Evolutionary conservation across 2,329 filamentous ascomycete genomes (phyloP).

Genomic region (Pseudopithomyces chartarum): DNA sequence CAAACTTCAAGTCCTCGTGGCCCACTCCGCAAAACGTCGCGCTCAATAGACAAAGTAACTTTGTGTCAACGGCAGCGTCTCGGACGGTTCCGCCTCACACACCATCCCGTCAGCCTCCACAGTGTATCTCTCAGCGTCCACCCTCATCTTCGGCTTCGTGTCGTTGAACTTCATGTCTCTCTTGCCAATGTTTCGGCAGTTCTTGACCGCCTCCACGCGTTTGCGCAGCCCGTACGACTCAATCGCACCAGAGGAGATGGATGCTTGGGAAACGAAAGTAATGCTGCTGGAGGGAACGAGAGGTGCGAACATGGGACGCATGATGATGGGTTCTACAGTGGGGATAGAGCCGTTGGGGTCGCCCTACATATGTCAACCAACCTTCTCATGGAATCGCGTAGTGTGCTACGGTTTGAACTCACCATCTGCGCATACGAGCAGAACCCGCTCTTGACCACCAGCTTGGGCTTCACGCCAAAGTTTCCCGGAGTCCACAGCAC

Average conservation of each 20-base stretch:
- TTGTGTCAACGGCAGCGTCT: conserved; percentile 75
- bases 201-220: conserved; percentile 77
- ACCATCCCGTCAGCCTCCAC: conserved; percentile 83
- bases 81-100: conserved; percentile 74
- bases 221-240: conserved; percentile 77
- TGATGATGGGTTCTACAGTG: conserved; percentile 81
- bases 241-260: conserved; percentile 69
- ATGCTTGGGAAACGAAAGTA: conserved; percentile 80
- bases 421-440: conserved; percentile 86
- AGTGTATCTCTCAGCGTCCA: conserved; percentile 87
- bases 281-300: conserved; percentile 74
- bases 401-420: conserved; percentile 27
- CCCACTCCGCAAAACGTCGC: not conserved
- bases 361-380: conserved; percentile 35
- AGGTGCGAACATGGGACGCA: conserved; percentile 84
- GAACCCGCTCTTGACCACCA: conserved; percentile 86
- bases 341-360: conserved; percentile 69
- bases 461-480: conserved; percentile 84
- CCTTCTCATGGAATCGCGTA: no score
- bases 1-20: not conserved
- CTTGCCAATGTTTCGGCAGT: conserved; percentile 78
- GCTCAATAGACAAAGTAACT: conserved; percentile 73
- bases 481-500: conserved; percentile 83
- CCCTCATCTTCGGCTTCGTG: conserved; percentile 80
- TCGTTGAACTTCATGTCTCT: conserved; percentile 91